Conservation (phyloP, 2,329 filamentous ascomycete species). For the Colletotrichum euphorbiae region DNA sequence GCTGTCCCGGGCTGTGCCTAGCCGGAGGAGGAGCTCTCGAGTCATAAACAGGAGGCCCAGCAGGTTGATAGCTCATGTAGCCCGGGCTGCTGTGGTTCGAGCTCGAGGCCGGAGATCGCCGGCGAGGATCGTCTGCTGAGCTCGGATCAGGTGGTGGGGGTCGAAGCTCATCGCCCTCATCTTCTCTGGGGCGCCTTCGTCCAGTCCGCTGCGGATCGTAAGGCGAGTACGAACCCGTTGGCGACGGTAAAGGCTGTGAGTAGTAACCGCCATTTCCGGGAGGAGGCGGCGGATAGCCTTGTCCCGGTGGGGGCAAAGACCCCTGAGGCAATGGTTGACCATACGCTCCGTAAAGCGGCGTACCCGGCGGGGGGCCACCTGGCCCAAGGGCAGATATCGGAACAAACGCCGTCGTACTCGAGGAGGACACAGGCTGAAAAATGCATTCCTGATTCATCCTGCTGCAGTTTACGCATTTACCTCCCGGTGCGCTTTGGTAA, state of each 20-base stretch:
- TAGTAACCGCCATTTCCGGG: slow-evolving; percentile 52
- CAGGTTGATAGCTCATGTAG: slow-evolving; percentile 39
- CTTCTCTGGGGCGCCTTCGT: slow-evolving; percentile 52
- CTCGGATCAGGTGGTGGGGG: slow-evolving; percentile 57
- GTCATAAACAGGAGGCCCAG: slow-evolving; percentile 25
- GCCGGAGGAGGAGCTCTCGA: slow-evolving; percentile 44
- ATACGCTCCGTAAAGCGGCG: slow-evolving; percentile 67
- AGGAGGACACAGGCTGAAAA: slow-evolving; percentile 69
- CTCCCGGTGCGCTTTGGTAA: slow-evolving; percentile 68
- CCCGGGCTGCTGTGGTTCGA: slow-evolving; percentile 61
- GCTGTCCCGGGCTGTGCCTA: slow-evolving; percentile 53
- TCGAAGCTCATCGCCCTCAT: slow-evolving; percentile 57
- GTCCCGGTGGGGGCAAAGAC: slow-evolving; percentile 30
- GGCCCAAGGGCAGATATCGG: slow-evolving; percentile 66
- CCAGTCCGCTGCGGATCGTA: slow-evolving; percentile 52
- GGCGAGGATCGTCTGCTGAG: slow-evolving; percentile 60
- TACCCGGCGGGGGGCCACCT: slow-evolving; percentile 68
- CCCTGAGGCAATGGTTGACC: slow-evolving; percentile 62
- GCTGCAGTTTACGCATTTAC: slow-evolving; percentile 71
- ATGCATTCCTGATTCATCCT: slow-evolving; percentile 72
- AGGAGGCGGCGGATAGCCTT: slow-evolving; percentile 31
- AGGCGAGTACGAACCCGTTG: slow-evolving; percentile 56
- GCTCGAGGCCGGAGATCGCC: slow-evolving; percentile 63
- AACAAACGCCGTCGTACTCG: slow-evolving; percentile 68
- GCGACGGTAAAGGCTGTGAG: slow-evolving; percentile 56